Evolutionary conservation across 306 rosid genomes (phyloP).

Genomic region (Casuarina cunninghamiana): DNA sequence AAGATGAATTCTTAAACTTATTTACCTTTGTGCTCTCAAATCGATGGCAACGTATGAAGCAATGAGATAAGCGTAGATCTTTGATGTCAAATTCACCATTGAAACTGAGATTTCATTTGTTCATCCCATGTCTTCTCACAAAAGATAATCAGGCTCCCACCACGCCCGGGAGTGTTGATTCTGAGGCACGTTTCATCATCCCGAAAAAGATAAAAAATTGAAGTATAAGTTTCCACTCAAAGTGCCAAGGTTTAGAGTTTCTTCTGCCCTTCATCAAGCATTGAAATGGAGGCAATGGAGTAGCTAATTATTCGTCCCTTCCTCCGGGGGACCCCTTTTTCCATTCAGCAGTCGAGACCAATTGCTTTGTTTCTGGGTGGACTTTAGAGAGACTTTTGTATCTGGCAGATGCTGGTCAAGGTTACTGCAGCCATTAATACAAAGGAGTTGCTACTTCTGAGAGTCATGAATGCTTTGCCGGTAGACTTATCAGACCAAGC

Average conservation of each 20-base stretch:
- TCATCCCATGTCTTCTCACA: neutral
- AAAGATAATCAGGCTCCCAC: neutral
- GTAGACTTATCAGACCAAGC: neutral
- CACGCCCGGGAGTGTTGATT: neutral
- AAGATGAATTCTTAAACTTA: too few relatives aligned
- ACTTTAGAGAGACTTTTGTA: too few relatives aligned
- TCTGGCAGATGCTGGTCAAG: too few relatives aligned
- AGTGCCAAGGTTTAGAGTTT: neutral
- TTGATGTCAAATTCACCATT: too few relatives aligned
- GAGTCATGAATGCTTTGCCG: neutral
- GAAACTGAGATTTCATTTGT: neutral
- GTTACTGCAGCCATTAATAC: too few relatives aligned
- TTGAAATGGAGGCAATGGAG: neutral
- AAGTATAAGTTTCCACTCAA: too few relatives aligned
- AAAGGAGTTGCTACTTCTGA: neutral
- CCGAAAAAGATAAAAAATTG: neutral
- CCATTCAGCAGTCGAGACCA: neutral
- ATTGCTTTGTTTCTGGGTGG: too few relatives aligned
- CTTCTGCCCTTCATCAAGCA: neutral
- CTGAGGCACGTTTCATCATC: neutral
- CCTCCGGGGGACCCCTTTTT: neutral
- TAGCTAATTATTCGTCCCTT: neutral
- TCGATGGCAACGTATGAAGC: too few relatives aligned
- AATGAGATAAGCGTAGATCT: too few relatives aligned
- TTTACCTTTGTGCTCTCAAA: too few relatives aligned